These are phyloP conservation scores for Chytridiales sp. DNA, from an alignment of 371 early-diverging fungal genomes.

Conservation along the genomic window DNA sequence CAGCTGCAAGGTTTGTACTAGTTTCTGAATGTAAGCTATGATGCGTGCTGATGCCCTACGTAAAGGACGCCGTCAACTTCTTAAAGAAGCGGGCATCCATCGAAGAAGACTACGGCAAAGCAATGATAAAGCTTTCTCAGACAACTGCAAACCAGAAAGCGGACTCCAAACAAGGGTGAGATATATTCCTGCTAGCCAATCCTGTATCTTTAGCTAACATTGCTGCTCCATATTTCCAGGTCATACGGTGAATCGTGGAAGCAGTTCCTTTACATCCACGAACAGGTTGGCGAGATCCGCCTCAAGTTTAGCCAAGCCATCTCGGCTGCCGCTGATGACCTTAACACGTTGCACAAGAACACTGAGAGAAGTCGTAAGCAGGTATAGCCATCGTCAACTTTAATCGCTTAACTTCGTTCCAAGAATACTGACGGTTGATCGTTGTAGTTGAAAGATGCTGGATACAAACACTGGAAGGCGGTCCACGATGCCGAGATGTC, in stretches of 20 bases:
- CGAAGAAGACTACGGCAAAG: slow-evolving; percentile 50
- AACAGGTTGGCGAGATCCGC: slow-evolving; percentile 68
- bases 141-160: slow-evolving; percentile 15
- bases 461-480: slow-evolving; percentile 63
- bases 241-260: slow-evolving; percentile 36
- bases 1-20: slow-evolving; percentile 34
- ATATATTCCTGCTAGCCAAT: neutral
- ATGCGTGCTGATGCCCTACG: neutral
- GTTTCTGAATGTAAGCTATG: neutral
- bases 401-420: neutral
- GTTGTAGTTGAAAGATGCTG: slow-evolving; percentile 68
- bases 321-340: slow-evolving; percentile 65
- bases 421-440: neutral
- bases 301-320: slow-evolving; percentile 61
- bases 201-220: no score
- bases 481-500: slow-evolving; percentile 64
- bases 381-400: slow-evolving; percentile 37
- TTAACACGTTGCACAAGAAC: slow-evolving; percentile 67
- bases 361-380: slow-evolving; percentile 76
- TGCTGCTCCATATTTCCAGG: no score
- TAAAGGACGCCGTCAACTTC: slow-evolving; percentile 40
- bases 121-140: slow-evolving; percentile 42
- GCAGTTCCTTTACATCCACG: slow-evolving; percentile 58
- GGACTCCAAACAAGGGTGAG: slow-evolving; percentile 39
- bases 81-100: slow-evolving; percentile 46